phyloP scores from a whole-genome alignment of 2,329 filamentous ascomycete genomes.

The Penicillium sp. region DNA sequence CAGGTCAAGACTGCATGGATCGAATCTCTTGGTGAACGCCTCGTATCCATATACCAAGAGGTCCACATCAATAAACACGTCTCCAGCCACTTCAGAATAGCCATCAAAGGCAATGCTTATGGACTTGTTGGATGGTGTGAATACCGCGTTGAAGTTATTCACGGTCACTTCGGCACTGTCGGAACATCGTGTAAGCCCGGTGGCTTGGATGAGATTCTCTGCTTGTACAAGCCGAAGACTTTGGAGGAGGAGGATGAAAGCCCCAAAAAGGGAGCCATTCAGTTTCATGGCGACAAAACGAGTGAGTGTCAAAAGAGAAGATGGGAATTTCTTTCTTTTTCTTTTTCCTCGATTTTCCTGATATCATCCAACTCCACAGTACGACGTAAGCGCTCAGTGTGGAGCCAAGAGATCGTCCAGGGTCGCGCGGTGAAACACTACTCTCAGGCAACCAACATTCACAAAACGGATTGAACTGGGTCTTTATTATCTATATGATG shows the following conservation, averaged over 20 bases:
- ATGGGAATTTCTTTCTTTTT: not conserved
- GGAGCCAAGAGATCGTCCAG: slow-evolving; percentile 6
- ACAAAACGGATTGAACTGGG: not conserved
- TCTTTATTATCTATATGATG: not conserved
- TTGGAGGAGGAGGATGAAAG: slow-evolving; percentile 2
- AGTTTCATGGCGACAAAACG: slow-evolving; percentile 8
- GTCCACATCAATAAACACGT: slow-evolving; percentile 71
- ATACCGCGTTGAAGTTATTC: slow-evolving; percentile 33
- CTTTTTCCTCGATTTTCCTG: not conserved
- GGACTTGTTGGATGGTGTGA: slow-evolving; percentile 47
- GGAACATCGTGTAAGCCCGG: slow-evolving; percentile 18
- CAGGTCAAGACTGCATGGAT: slow-evolving; percentile 71
- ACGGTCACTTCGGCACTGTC: slow-evolving; percentile 15
- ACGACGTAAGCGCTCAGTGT: slow-evolving; percentile 10
- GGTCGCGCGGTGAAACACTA: not conserved
- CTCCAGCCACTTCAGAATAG: slow-evolving; percentile 78
- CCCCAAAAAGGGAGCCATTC: slow-evolving; percentile 1
- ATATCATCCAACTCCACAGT: slow-evolving; percentile 12
- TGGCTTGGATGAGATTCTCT: slow-evolving; percentile 16
- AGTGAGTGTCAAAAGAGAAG: slow-evolving; percentile 1
- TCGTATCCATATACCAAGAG: slow-evolving; percentile 80
- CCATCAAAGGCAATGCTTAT: slow-evolving; percentile 62
- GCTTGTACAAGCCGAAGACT: slow-evolving; percentile 11
- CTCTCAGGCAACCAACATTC: slow-evolving; percentile 3
- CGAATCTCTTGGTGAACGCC: slow-evolving; percentile 62